These are phyloP conservation scores for Nicotiana tabacum DNA, from an alignment of 257 asterid species.

Conservation along the genomic window DNA sequence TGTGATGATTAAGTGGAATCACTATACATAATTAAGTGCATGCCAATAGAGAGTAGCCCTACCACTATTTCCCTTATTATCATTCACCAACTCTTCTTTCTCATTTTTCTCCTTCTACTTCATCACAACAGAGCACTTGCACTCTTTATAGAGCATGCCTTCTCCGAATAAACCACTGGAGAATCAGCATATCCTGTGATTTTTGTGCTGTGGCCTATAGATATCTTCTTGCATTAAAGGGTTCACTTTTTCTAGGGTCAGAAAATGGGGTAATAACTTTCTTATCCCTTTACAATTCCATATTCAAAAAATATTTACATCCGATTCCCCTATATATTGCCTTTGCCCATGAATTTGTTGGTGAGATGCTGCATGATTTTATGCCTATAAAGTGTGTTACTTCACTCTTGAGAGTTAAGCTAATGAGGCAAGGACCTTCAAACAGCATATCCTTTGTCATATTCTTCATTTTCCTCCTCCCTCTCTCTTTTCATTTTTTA, in stretches of 20 bases:
- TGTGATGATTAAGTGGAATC: too few relatives aligned
- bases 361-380: neutral
- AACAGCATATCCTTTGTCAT: too few relatives aligned
- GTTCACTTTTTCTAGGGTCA: neutral
- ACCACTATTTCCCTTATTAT: slow-evolving; percentile 30
- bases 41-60: slow-evolving; percentile 47
- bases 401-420: neutral
- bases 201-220: neutral
- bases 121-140: neutral
- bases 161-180: slow-evolving; percentile 27
- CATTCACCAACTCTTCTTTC: neutral
- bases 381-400: neutral
- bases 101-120: neutral
- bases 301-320: neutral
- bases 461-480: too few relatives aligned
- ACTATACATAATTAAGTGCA: neutral
- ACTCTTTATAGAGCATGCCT: slow-evolving; percentile 1
- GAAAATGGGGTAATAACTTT: slow-evolving; percentile 19
- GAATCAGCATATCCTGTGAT: slow-evolving; percentile 34
- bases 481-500: too few relatives aligned
- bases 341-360: slow-evolving; percentile 4
- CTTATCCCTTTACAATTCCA: slow-evolving; percentile 9
- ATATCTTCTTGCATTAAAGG: neutral
- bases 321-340: slow-evolving; percentile 20
- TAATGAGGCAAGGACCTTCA: neutral